phyloP scores from a whole-genome alignment of 2,329 filamentous ascomycete genomes.

The Trichoderma breve region DNA sequence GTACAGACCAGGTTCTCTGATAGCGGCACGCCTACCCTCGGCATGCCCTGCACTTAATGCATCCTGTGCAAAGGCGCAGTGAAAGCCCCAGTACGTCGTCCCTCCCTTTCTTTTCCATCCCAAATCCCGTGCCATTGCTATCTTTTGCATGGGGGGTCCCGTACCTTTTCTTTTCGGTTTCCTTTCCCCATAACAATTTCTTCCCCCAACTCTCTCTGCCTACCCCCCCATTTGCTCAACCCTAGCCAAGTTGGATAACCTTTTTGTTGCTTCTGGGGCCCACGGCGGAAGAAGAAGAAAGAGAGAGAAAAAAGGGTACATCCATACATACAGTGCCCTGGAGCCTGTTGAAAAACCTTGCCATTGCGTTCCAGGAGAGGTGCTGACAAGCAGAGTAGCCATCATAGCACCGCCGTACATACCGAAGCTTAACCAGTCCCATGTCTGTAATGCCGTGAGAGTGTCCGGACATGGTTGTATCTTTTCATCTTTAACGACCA shows the following conservation, averaged over 20 bases:
- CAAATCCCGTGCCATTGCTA: slow-evolving; percentile 13
- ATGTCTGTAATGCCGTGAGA: slow-evolving; percentile 11
- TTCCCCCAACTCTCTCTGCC: neutral
- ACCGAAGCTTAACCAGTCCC: slow-evolving; percentile 10
- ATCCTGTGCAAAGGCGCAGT: neutral
- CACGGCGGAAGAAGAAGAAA: neutral
- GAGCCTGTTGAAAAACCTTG: slow-evolving; percentile 5
- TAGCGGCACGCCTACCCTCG: slow-evolving; percentile 19
- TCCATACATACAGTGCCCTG: neutral
- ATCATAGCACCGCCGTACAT: slow-evolving; percentile 4
- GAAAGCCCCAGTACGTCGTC: slow-evolving; percentile 6
- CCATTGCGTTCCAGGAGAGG: slow-evolving; percentile 8
- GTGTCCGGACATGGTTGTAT: neutral
- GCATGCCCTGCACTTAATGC: slow-evolving; percentile 5
- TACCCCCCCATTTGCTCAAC: slow-evolving; percentile 13
- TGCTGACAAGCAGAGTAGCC: slow-evolving; percentile 11
- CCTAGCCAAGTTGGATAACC: slow-evolving; percentile 8
- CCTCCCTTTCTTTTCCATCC: slow-evolving; percentile 8
- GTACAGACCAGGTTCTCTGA: slow-evolving; percentile 7
- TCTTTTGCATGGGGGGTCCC: slow-evolving; percentile 16
- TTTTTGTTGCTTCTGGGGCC: neutral
- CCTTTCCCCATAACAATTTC: slow-evolving; percentile 13
- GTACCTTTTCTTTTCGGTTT: slow-evolving; percentile 10
- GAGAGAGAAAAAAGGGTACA: neutral
- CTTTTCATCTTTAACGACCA: neutral